Conservation (phyloP, 345 rosid genomes). For the Hirschfeldia incana region DNA sequence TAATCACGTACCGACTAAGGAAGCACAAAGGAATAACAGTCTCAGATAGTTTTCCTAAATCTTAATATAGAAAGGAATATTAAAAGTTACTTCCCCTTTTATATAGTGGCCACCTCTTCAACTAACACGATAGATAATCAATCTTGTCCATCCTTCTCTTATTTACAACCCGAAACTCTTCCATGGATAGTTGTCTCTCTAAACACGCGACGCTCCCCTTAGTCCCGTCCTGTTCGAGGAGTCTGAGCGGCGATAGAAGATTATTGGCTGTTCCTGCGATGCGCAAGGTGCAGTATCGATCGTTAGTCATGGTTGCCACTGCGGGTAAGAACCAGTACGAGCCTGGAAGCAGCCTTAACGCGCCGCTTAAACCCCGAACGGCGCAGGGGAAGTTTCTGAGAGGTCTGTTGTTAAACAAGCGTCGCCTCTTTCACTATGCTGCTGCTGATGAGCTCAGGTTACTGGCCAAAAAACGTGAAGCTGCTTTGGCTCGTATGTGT, state of each 20-base stretch:
- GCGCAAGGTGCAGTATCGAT: background rate
- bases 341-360: slow-evolving; percentile 74
- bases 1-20: slow-evolving; percentile 3
- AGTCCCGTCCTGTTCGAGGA: slow-evolving; percentile 34
- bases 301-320: slow-evolving; percentile 34
- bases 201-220: slow-evolving; percentile 38
- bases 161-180: slow-evolving; percentile 11
- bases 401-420: slow-evolving; percentile 72
- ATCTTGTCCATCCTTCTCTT: background rate
- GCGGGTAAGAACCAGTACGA: slow-evolving; percentile 77
- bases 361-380: slow-evolving; percentile 74
- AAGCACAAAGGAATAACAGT: slow-evolving; percentile 25
- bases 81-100: slow-evolving; percentile 26
- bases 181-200: slow-evolving; percentile 60
- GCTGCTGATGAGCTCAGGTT: slow-evolving; percentile 75
- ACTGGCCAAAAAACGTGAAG: slow-evolving; percentile 61
- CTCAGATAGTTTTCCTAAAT: background rate
- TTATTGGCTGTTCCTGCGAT: slow-evolving; percentile 6
- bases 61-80: background rate
- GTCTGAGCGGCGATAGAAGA: slow-evolving; percentile 37
- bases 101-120: slow-evolving; percentile 25
- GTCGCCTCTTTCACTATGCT: slow-evolving; percentile 66
- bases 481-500: slow-evolving; percentile 61
- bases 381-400: slow-evolving; percentile 63
- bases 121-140: slow-evolving; percentile 15